Conservation (phyloP, 2,329 filamentous ascomycete genomes). For the Ophiocordyceps sinensis region DNA sequence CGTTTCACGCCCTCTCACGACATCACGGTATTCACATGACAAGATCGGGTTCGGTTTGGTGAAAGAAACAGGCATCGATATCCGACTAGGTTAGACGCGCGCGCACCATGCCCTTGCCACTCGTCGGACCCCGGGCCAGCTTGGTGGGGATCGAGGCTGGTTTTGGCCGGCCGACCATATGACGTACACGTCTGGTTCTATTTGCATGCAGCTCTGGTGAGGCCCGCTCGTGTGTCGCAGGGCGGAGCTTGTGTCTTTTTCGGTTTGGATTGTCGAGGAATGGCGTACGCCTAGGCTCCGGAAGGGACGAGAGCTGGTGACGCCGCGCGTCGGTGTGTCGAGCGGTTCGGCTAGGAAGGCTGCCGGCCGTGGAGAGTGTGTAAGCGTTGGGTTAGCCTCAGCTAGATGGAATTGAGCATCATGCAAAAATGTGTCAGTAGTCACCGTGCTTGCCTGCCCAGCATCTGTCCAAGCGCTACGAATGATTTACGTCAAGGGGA, state of each 20-base stretch:
- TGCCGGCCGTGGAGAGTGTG: constrained; percentile 1
- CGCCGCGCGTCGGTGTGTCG: neutral
- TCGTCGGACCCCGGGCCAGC: no score
- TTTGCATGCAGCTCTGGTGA: no score
- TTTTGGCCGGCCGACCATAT: no score
- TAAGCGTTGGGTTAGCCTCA: constrained; percentile 7
- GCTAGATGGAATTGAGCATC: neutral
- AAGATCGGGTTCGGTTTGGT: constrained; percentile 2
- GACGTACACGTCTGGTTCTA: no score
- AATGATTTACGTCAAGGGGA: no score
- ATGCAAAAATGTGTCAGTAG: neutral
- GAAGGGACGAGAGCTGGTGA: neutral
- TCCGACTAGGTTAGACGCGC: neutral
- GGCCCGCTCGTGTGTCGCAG: no score
- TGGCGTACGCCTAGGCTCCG: neutral
- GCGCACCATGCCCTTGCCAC: neutral
- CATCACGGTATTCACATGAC: constrained; percentile 8
- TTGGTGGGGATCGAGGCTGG: no score
- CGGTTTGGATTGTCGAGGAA: neutral
- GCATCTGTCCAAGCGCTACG: no score
- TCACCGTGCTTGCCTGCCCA: no score
- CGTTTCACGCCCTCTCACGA: constrained; percentile 8
- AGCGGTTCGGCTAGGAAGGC: neutral
- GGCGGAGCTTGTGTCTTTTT: no score
- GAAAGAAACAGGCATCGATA: constrained; percentile 1